A percentile compares a stretch with the other conserved stretches of the same genome.
phyloP scores from a whole-genome alignment of 352 stramenopile species.

The Pythium sp. region DNA sequence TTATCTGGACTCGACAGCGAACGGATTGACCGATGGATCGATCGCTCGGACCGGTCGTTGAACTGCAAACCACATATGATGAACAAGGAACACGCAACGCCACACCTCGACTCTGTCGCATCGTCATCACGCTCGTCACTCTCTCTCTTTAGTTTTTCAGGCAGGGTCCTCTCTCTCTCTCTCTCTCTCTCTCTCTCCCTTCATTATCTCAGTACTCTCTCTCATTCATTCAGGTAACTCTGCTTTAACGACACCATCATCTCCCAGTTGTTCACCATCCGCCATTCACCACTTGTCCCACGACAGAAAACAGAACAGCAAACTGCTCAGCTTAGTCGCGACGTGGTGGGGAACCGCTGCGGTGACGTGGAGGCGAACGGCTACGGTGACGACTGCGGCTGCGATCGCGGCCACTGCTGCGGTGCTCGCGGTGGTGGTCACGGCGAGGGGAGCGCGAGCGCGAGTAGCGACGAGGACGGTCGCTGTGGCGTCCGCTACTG shows the following conservation, averaged over 20 bases:
- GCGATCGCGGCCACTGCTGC: conserved; percentile 19
- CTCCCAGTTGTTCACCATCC: not conserved
- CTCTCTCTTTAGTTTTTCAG: conserved; percentile 16
- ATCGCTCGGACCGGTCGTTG: not conserved
- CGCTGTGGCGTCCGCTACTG: conserved; percentile 27
- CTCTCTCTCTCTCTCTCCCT: conserved; percentile 17
- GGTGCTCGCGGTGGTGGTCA: conserved; percentile 19
- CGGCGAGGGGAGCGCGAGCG: conserved; percentile 43
- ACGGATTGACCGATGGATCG: not conserved
- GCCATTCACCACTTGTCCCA: not conserved
- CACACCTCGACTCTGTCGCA: conserved; percentile 8
- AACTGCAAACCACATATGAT: conserved; percentile 1
- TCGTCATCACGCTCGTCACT: conserved; percentile 14
- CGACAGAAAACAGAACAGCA: conserved; percentile 4
- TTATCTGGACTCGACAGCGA: not conserved
- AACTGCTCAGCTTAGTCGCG: conserved; percentile 38
- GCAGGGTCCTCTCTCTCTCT: conserved; percentile 12
- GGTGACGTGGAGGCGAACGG: conserved; percentile 36
- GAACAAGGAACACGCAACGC: conserved; percentile 6
- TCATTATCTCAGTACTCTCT: conserved; percentile 20
- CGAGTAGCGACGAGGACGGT: conserved; percentile 24
- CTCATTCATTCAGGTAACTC: conserved; percentile 8
- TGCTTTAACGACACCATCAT: conserved; percentile 4
- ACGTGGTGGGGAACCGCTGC: conserved; percentile 46
- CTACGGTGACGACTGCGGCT: conserved; percentile 44